These are phyloP conservation scores for Penicillium salamii DNA, from an alignment of 495 filamentous ascomycete species.

Conservation along the genomic window DNA sequence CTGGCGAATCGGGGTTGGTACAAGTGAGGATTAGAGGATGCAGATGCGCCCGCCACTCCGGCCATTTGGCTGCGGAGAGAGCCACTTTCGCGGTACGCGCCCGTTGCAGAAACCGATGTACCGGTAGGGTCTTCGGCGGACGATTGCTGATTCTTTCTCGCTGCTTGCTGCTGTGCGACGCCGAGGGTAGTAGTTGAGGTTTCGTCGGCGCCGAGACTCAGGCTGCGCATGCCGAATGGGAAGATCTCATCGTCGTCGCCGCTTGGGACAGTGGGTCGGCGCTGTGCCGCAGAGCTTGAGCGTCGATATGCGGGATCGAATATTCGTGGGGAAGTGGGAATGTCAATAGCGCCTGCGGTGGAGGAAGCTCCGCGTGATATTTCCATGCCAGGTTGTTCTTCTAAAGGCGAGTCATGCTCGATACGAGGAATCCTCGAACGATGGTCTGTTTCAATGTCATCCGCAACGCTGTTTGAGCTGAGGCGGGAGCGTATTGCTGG, in stretches of 20 bases:
- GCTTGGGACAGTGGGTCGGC: constrained; percentile 47
- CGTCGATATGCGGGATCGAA: constrained; percentile 61
- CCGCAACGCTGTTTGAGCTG: constrained; percentile 81
- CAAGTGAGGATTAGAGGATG: constrained; percentile 32
- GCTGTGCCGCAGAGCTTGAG: constrained; percentile 77
- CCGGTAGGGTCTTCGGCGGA: constrained; percentile 22
- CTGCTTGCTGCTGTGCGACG: constrained; percentile 49
- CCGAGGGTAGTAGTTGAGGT: constrained; percentile 57
- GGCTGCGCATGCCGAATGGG: constrained; percentile 66
- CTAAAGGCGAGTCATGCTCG: constrained; percentile 34
- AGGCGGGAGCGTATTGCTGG: constrained; percentile 90
- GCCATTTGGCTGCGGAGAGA: constrained; percentile 33
- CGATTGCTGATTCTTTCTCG: constrained; percentile 28
- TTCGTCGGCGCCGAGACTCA: constrained; percentile 73
- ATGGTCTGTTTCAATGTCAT: constrained; percentile 52
- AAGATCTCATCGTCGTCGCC: constrained; percentile 59
- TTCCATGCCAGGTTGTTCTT: constrained; percentile 36
- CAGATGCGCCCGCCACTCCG: constrained; percentile 38
- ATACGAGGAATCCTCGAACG: constrained; percentile 23
- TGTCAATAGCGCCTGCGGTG: constrained; percentile 70
- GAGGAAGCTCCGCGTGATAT: constrained; percentile 44
- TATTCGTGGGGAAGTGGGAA: constrained; percentile 70
- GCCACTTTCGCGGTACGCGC: constrained; percentile 38
- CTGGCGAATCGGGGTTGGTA: constrained; percentile 42
- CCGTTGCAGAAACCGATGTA: constrained; percentile 39